Evolutionary conservation across 768 basidiomycete species (phyloP).

Genomic region (Russula abietina): DNA sequence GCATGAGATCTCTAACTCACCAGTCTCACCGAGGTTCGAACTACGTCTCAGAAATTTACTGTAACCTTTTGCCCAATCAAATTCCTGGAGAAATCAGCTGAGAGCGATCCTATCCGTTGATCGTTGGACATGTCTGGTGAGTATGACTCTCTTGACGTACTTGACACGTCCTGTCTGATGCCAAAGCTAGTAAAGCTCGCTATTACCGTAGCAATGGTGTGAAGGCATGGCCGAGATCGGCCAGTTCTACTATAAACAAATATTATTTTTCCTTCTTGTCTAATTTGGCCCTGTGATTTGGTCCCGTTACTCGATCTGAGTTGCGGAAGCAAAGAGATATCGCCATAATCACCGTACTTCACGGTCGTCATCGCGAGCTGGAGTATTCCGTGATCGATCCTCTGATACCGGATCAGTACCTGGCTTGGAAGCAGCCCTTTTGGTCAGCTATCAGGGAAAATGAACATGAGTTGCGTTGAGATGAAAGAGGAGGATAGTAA

Average conservation of each 20-base stretch:
- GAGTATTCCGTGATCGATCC: neutral
- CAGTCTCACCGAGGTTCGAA: neutral
- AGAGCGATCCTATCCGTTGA: neutral
- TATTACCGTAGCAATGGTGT: neutral
- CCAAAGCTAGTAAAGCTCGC: neutral
- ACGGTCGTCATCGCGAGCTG: neutral
- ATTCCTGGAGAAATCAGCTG: neutral
- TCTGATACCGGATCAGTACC: neutral
- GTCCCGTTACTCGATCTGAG: neutral
- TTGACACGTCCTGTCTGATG: neutral
- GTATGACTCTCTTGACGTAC: too few species aligned
- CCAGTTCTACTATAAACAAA: neutral
- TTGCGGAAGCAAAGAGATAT: too few species aligned
- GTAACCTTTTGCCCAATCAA: neutral
- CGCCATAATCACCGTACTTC: neutral
- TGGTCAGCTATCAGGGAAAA: neutral
- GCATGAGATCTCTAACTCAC: neutral
- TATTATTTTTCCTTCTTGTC: neutral
- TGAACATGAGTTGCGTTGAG: neutral
- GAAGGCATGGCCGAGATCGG: neutral
- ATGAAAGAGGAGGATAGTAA: slow-evolving; percentile 27
- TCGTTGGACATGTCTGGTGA: neutral
- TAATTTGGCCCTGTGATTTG: neutral
- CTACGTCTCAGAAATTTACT: neutral
- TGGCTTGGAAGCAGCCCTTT: slow-evolving; percentile 10